phyloP scores from a whole-genome alignment of 2,329 filamentous ascomycete genomes.

The Parafenestella ontariensis region DNA sequence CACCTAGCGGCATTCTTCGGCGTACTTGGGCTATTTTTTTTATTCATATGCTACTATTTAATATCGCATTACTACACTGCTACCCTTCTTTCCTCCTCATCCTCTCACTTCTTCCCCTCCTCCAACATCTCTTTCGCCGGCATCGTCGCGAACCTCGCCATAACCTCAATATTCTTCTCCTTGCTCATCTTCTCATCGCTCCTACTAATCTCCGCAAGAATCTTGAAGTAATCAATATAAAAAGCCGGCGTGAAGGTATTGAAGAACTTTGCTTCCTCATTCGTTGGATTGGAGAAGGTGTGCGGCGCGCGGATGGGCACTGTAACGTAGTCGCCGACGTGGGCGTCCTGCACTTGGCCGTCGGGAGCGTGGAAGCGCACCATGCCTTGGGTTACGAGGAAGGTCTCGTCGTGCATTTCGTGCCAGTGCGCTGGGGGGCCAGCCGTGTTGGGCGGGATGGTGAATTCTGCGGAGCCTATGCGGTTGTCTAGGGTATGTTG shows the following conservation, averaged over 20 bases:
- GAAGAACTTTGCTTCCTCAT: conserved; percentile 62
- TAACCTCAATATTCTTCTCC: conserved; percentile 58
- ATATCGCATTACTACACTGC: too few species aligned
- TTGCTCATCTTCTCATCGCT: conserved; percentile 56
- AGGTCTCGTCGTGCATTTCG: conserved; percentile 65
- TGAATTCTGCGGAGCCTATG: conserved; percentile 57
- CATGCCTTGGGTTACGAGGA: conserved; percentile 61
- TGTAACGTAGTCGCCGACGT: conserved; percentile 62
- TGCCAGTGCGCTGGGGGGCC: conserved; percentile 62
- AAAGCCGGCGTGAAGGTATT: conserved; percentile 65
- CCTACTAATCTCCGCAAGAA: conserved; percentile 56
- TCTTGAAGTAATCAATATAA: conserved; percentile 65
- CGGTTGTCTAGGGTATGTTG: too few species aligned
- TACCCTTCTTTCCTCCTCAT: too few species aligned
- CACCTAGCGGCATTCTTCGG: too few species aligned
- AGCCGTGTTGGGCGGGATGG: conserved; percentile 55
- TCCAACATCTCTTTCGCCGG: conserved; percentile 51
- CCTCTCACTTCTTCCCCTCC: conserved; percentile 22
- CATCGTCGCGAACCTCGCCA: conserved; percentile 60
- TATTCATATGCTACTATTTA: too few species aligned
- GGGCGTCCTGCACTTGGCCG: conserved; percentile 56
- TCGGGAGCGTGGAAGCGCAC: conserved; percentile 60
- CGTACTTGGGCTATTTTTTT: too few species aligned
- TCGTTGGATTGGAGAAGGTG: conserved; percentile 63
- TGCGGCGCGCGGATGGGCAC: conserved; percentile 63